Conservation (phyloP, 176 grass and related monocot genomes). For the Panicum miliaceum region DNA sequence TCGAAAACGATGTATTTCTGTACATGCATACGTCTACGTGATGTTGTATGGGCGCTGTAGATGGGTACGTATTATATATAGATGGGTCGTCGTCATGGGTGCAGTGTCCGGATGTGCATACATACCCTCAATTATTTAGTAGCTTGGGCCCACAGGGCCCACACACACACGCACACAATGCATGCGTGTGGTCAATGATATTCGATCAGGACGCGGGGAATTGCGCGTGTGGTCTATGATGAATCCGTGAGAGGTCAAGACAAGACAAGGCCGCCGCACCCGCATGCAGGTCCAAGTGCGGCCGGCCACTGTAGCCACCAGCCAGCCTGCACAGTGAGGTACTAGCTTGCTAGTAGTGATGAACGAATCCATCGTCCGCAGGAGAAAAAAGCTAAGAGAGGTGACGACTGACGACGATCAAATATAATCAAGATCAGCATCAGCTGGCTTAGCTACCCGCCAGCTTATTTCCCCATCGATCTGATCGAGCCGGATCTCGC, state of each 20-base stretch:
- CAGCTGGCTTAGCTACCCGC: no score
- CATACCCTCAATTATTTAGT: slow-evolving; percentile 11
- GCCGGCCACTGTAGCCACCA: slow-evolving; percentile 37
- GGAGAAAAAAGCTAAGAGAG: not conserved
- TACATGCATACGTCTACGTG: not conserved
- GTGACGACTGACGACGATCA: not conserved
- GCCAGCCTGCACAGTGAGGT: not conserved
- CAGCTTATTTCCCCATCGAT: not conserved
- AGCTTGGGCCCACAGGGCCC: not conserved
- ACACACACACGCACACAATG: not conserved
- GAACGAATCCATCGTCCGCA: not conserved
- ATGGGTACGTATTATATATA: not conserved
- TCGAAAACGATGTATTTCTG: not conserved
- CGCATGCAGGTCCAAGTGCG: not conserved
- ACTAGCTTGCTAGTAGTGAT: not conserved
- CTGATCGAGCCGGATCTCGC: not conserved
- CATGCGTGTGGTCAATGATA: slow-evolving; percentile 19
- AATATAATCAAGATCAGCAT: not conserved
- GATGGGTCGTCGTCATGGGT: no score
- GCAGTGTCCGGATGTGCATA: no score
- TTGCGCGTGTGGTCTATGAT: not conserved
- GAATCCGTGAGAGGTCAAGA: not conserved
- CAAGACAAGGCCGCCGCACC: not conserved
- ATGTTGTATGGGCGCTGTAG: no score
- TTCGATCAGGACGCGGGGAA: slow-evolving; percentile 25